phyloP scores from a whole-genome alignment of 164 flowering plant genomes.

The Magnolia officinalis region DNA sequence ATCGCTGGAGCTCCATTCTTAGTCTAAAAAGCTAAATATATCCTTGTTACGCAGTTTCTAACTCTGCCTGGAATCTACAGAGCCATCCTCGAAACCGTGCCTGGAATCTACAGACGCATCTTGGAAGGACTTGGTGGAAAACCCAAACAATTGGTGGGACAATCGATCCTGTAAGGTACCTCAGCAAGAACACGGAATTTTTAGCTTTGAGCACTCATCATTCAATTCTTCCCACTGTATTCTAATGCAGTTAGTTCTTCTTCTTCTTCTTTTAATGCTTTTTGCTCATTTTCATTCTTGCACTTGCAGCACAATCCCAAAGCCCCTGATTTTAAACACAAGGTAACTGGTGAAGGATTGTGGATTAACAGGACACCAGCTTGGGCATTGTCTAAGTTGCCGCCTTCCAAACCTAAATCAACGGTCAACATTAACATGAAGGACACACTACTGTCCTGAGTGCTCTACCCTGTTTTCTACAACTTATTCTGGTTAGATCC shows the following conservation, averaged over 20 bases:
- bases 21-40: too few species aligned
- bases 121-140: conserved; percentile 65
- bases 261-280: background rate
- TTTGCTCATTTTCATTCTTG: background rate
- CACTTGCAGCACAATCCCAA: conserved; percentile 21
- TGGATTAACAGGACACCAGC: conserved; percentile 43
- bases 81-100: background rate
- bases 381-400: conserved; percentile 52
- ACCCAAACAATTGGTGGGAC: conserved; percentile 75
- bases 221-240: background rate
- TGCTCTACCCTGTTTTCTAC: background rate
- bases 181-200: background rate
- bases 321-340: conserved; percentile 64
- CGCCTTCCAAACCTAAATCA: conserved; percentile 24
- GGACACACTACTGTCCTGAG: background rate
- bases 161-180: conserved; percentile 53
- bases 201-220: background rate
- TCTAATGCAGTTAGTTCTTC: background rate
- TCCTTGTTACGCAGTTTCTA: background rate
- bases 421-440: background rate
- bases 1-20: too few species aligned
- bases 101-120: conserved; percentile 25
- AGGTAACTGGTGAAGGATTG: conserved; percentile 46
- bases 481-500: background rate
- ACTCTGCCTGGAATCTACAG: background rate